These are phyloP conservation scores for Cylindrodendrum hubeiense DNA, from an alignment of 2,329 filamentous ascomycete species.

Conservation along the genomic window DNA sequence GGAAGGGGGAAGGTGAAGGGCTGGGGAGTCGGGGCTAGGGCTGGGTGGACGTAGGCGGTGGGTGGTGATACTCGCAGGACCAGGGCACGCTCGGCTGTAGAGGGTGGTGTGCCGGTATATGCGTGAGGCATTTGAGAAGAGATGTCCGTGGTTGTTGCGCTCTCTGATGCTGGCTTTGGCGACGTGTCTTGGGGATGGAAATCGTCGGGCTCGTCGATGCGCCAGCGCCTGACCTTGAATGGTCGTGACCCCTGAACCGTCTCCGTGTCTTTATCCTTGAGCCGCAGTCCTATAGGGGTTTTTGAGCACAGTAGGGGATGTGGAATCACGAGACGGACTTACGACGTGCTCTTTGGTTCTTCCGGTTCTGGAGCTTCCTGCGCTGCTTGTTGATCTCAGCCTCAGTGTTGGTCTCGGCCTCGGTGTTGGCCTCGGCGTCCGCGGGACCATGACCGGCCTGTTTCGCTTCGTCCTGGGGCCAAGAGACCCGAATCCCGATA, in stretches of 20 bases:
- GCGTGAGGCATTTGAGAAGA: not conserved
- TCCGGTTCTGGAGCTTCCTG: not conserved
- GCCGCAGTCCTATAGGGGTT: not conserved
- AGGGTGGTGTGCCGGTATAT: not conserved
- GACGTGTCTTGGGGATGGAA: not conserved
- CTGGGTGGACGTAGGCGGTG: not conserved
- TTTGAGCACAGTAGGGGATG: not conserved
- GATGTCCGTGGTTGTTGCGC: not conserved
- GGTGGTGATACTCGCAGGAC: not conserved
- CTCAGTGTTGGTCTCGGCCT: not conserved
- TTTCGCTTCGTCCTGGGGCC: not conserved
- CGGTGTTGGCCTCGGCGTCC: not conserved
- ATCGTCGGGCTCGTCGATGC: not conserved
- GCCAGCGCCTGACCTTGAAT: not conserved
- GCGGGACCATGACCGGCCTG: not conserved
- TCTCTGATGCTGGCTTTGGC: not conserved
- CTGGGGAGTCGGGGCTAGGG: not conserved
- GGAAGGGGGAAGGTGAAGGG: not conserved
- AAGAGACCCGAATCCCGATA: not conserved
- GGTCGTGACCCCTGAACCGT: not conserved
- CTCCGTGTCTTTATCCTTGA: not conserved
- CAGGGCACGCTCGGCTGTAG: not conserved
- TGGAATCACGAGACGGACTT: not conserved
- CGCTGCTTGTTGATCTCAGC: not conserved
- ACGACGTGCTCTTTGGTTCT: not conserved